Evolutionary conservation across 2,329 filamentous ascomycete species (phyloP), one percentile per base, ranked within the genome.

Genomic region (Phoma sp.): DNA sequence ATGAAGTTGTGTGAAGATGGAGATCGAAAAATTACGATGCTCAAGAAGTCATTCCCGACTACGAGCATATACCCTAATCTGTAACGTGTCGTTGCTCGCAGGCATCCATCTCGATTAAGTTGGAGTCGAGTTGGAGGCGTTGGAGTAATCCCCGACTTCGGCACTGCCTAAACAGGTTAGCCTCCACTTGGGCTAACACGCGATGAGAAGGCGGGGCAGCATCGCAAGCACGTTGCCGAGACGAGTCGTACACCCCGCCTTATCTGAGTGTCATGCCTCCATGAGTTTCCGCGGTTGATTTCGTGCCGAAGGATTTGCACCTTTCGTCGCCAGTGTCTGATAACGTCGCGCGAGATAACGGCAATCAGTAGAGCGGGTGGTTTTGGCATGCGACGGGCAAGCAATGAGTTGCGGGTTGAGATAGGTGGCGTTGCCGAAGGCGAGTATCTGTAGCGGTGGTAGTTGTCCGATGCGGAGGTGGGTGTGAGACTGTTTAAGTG

Each of bases 321-420:
- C 6, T 29, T 29, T 9, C 27, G 27, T 29, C 27, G 6, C 27
- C 27, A 29, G 27, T 3, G 9, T 10, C n/a, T 27, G 48, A 51
- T 51, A 50, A 33, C 47, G 27, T 35, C n/a, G 25, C 48, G 22
- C 22, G 29, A 22, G 48, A 52, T 46, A 45, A 52, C 41, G 29
- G n/a, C 4, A 29, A 30, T 27, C 11, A 18, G 29, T 22, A 29
- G 7, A 25, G 10, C 7, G 9, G 37, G 10, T 3, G 9, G 37
- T 11, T 33, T 11, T 13, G 4, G 18, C 13, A 13, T 37, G n/a
- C 30, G 27, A 9, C 9, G 9, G 9, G 6, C 27, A 7, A 9
- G 41, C 14, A 32, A 49, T 30, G 13, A 23, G 18, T 39, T 44
- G 10, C 22, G 24, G 7, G 13, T n/a, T 6, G 3, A 40, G 40